A percentile compares a stretch with the other conserved stretches of the same genome.
Evolutionary conservation across 306 rosid genomes (phyloP).

Genomic region (Pueraria montana): DNA sequence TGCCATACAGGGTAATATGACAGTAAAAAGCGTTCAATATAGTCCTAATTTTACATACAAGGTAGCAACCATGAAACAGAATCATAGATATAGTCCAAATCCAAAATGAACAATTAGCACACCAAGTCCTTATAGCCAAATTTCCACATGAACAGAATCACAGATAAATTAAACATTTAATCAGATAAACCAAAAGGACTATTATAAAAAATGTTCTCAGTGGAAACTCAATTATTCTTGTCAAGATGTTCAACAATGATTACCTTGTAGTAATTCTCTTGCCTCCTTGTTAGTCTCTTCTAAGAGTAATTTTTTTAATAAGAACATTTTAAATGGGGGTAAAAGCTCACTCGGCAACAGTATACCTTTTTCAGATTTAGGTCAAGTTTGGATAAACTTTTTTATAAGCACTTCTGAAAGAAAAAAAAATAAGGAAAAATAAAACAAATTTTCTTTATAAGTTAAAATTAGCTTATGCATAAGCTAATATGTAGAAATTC

Average conservation of each 20-base stretch:
- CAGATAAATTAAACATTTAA: neutral
- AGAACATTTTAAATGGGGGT: neutral
- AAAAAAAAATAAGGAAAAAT: neutral
- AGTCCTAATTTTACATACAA: conserved; percentile 28
- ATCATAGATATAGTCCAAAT: neutral
- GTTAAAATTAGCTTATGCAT: neutral
- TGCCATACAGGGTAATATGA: conserved; percentile 41
- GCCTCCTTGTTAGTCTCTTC: conserved; percentile 3
- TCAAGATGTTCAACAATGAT: conserved; percentile 2
- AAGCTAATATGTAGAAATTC: neutral
- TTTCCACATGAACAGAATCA: neutral
- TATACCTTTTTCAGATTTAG: conserved; percentile 16
- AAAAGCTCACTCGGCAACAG: neutral
- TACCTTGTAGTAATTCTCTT: neutral
- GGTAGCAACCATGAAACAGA: conserved; percentile 2
- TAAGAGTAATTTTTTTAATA: neutral
- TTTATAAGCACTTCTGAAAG: neutral
- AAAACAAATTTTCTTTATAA: neutral
- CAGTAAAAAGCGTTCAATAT: neutral
- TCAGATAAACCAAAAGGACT: neutral
- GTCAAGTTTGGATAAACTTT: neutral
- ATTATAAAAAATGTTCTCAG: neutral
- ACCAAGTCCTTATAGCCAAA: neutral
- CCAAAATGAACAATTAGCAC: neutral
- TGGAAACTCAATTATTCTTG: conserved; percentile 5